Evolutionary conservation across 1,139 yeast genomes (phyloP), one percentile per base, ranked within the genome.

Genomic region (Saccharomyces hybrid): DNA sequence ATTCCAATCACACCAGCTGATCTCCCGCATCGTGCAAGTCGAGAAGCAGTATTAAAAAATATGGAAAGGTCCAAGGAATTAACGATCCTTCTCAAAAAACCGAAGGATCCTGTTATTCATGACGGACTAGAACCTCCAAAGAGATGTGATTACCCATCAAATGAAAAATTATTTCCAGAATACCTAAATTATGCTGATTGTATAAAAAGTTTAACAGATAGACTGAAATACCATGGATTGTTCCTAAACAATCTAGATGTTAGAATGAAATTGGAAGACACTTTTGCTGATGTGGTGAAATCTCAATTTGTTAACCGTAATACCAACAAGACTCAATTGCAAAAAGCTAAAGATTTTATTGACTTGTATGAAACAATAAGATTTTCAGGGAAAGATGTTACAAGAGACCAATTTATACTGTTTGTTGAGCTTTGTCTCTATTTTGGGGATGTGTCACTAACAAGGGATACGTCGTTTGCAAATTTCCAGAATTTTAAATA

Each of bases 291-390:
- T 51, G 52, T 63, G 8, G 55, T 67, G 6, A 55, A 53, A 32
- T 52, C 57, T 16, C 61, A 63, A 42, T 67, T 63, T 47, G 59
- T 61, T 44, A 48, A 53, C 3, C 57, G 59, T 11, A 57, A 56
- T 27, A 53, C 55, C 1, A 56, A 61, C 34, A 51, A 52, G 11
- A 21, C 41, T n/a, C 55, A 61, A 27, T 52, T 62, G 42, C 60
- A 63, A 32, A 69, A 72, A 49, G 66, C 69, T 31, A 60, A 64
- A 32, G 65, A 68, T 48, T 79, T 84, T 59, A 71, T 84, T 9
- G 73, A 72, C 1, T 69, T 81, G n/a, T 90, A 89, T 70, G 97
- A 90, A 60, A 74, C 75, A 51, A 76, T 86, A 41, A 75, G 90
- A 58, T 91, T 83, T 68, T 81, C 95, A 1, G 86, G 86, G 1